Evolutionary conservation across 1,284 basidiomycete genomes (phyloP), one percentile per base, ranked within the genome.

Genomic region (Cutaneotrichosporon spelunceum): DNA sequence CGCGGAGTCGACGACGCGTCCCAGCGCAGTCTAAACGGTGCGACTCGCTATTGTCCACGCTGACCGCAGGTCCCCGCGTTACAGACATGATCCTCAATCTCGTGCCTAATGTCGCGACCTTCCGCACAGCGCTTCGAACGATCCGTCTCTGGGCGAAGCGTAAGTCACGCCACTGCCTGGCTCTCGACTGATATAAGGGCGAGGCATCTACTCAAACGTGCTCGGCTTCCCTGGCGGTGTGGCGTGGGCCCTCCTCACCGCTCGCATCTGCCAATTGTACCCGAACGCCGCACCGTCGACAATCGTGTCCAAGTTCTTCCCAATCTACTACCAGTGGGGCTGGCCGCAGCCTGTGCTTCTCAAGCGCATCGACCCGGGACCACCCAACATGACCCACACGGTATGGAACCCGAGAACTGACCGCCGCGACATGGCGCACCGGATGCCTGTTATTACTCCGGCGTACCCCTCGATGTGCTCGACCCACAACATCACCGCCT

Each of bases 381-480:
- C 93, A 1, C 78, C 73, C 4, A 77, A 77, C 61, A 73, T 97
- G 70, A 90, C 90, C 70, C 91, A 96, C 63, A 85, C 91, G 66
- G 93, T 99, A 5, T 99, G 96, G 96, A 99, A 99, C 79, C 96
- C 96, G 1, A 93, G 90, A 90, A 81, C 98, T 57, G 98, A 98
- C 79, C 91, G 93, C 1, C 85, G 87, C 65, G 96, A 99, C 79
- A 85, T 91, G 64, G 85, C 89, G 36, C 96, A 99, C 80, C 86
- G 93, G 64, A 99, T 99, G 96, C 96, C 96, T n/a, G 98, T 99
- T 75, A 99, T 99, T 72, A 99, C 96, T 1, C 96, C 96, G 5
- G 94, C 96, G 24, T 99, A 98, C 80, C 96, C 96, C 44, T 90
- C 94, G n/a, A 99, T 99, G 95, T 99, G 95, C 78, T 88, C 95